Percentiles rank a stretch among this genome's conserved stretches.
Conservation (phyloP, 768 basidiomycete species). For the Rhodotorula toruloides region DNA sequence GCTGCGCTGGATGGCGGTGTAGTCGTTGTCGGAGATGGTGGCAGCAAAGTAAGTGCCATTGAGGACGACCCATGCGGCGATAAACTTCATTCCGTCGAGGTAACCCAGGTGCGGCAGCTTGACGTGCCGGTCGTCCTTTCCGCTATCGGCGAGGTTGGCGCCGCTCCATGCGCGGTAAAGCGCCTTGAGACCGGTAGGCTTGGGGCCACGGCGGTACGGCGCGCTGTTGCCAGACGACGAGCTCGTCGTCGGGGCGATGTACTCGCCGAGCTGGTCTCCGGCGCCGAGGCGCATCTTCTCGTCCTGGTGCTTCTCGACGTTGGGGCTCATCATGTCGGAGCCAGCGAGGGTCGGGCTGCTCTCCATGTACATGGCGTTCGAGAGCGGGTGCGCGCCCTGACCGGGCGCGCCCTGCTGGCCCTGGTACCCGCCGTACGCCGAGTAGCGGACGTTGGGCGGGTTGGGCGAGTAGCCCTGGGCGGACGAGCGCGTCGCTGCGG, state of each 20-base stretch:
- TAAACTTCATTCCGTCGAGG: constrained; percentile 43
- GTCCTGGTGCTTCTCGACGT: constrained; percentile 23
- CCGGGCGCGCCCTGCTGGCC: background rate
- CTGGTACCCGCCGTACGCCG: constrained; percentile 20
- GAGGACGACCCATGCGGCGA: constrained; percentile 40
- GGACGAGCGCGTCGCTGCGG: constrained; percentile 27
- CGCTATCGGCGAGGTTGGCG: constrained; percentile 36
- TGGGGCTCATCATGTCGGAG: constrained; percentile 28
- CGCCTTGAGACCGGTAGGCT: constrained; percentile 36
- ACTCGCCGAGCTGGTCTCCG: constrained; percentile 33
- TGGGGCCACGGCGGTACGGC: constrained; percentile 32
- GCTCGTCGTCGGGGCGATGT: constrained; percentile 27
- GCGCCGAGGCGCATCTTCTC: constrained; percentile 38
- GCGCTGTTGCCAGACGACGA: constrained; percentile 13
- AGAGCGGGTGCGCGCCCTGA: constrained; percentile 40
- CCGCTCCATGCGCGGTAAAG: constrained; percentile 37
- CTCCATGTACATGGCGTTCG: constrained; percentile 42
- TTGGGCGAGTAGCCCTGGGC: constrained; percentile 17
- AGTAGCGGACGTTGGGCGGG: constrained; percentile 28
- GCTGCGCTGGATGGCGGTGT: constrained; percentile 41
- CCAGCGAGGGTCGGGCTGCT: constrained; percentile 41
- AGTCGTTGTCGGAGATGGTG: constrained; percentile 36
- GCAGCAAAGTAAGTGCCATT: constrained; percentile 44
- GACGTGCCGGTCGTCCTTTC: constrained; percentile 41
- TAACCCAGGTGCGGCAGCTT: constrained; percentile 43